These are phyloP conservation scores for Aureobasidium leucospermi DNA, from an alignment of 2,329 filamentous ascomycete genomes.

Conservation along the genomic window DNA sequence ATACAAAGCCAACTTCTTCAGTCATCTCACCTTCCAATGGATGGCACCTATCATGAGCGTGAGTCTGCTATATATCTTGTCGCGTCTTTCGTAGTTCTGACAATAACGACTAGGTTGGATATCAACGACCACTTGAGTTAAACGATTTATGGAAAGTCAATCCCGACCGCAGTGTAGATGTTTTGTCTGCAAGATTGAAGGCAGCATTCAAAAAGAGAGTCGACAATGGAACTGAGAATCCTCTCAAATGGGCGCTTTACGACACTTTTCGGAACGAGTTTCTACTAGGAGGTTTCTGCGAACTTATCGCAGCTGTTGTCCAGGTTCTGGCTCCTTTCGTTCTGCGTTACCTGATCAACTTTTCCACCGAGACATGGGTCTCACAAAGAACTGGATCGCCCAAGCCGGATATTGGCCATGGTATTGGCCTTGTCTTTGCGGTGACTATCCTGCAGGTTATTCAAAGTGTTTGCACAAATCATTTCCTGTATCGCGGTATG, in stretches of 20 bases:
- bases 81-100: slow-evolving; percentile 16
- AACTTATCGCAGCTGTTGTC: slow-evolving; percentile 60
- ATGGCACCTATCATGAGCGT: slow-evolving; percentile 80
- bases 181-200: slow-evolving; percentile 59
- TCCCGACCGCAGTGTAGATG: slow-evolving; percentile 64
- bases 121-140: slow-evolving; percentile 71
- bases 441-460: slow-evolving; percentile 78
- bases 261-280: slow-evolving; percentile 84
- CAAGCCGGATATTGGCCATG: slow-evolving; percentile 62
- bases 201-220: slow-evolving; percentile 62
- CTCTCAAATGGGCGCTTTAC: slow-evolving; percentile 72
- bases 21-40: slow-evolving; percentile 77
- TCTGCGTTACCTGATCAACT: slow-evolving; percentile 78
- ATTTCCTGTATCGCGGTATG: slow-evolving; percentile 91
- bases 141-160: slow-evolving; percentile 89
- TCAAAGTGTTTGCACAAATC: slow-evolving; percentile 74
- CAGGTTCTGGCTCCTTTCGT: slow-evolving; percentile 81
- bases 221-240: slow-evolving; percentile 58
- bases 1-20: slow-evolving; percentile 65
- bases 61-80: slow-evolving; percentile 13
- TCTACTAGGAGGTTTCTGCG: slow-evolving; percentile 71
- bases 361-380: slow-evolving; percentile 70
- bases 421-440: slow-evolving; percentile 76
- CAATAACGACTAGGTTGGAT: slow-evolving; percentile 56
- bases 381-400: slow-evolving; percentile 49